These are phyloP conservation scores for Quaeritorhiza haematococci DNA, from an alignment of 371 early-diverging fungal species.

Conservation along the genomic window DNA sequence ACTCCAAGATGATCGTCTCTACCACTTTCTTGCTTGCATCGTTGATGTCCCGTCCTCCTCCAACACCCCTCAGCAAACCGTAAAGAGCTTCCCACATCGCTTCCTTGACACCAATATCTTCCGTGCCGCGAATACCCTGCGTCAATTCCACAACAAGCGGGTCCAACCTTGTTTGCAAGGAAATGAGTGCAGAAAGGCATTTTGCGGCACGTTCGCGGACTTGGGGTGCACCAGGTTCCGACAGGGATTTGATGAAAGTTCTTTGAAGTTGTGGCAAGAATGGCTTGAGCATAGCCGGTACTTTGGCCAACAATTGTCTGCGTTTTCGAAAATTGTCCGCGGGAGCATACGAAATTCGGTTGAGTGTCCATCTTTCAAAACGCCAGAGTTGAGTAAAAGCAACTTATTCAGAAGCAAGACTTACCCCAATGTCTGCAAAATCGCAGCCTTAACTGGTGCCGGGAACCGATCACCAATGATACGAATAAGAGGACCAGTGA, in stretches of 20 bases:
- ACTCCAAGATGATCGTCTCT: slow-evolving; percentile 26
- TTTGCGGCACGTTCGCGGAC: slow-evolving; percentile 75
- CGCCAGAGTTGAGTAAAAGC: neutral
- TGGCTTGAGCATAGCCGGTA: slow-evolving; percentile 83
- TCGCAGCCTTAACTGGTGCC: slow-evolving; percentile 84
- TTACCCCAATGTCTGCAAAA: slow-evolving; percentile 75
- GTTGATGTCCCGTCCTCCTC: slow-evolving; percentile 52
- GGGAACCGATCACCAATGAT: slow-evolving; percentile 93
- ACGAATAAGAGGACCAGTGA: slow-evolving; percentile 96
- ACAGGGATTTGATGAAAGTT: slow-evolving; percentile 87
- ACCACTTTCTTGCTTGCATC: slow-evolving; percentile 58
- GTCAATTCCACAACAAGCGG: slow-evolving; percentile 79
- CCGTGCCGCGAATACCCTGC: slow-evolving; percentile 62
- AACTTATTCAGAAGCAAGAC: neutral
- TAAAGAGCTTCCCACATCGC: slow-evolving; percentile 68
- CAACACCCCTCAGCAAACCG: slow-evolving; percentile 43
- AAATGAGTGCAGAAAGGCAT: slow-evolving; percentile 73
- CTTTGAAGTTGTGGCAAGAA: slow-evolving; percentile 97
- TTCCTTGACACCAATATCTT: slow-evolving; percentile 39
- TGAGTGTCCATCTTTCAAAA: neutral
- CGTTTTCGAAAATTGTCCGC: neutral
- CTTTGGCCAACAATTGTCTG: slow-evolving; percentile 70
- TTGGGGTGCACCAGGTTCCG: slow-evolving; percentile 59
- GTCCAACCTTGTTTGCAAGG: slow-evolving; percentile 79
- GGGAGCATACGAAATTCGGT: too few relatives aligned